These are phyloP conservation scores for Diaporthe sp. DNA, from an alignment of 2,329 filamentous ascomycete genomes.

Conservation along the genomic window DNA sequence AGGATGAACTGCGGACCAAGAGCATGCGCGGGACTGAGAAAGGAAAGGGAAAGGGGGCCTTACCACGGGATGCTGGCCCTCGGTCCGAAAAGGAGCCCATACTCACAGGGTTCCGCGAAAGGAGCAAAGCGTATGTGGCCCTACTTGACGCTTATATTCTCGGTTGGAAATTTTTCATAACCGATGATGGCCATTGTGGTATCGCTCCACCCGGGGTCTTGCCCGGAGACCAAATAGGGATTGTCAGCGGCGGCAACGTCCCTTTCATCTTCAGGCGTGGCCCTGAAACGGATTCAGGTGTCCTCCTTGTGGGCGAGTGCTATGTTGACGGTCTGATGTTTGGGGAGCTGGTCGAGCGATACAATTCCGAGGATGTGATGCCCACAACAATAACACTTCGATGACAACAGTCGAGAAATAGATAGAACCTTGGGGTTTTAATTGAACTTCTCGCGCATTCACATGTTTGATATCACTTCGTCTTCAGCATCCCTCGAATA, in stretches of 20 bases:
- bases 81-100: no score
- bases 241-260: neutral
- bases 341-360: neutral
- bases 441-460: no score
- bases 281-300: neutral
- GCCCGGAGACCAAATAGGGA: neutral
- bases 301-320: neutral
- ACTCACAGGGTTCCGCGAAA: neutral
- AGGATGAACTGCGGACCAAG: neutral
- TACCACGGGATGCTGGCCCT: no score
- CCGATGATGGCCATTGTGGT: neutral
- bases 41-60: neutral
- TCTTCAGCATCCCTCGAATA: no score
- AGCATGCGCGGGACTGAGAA: neutral
- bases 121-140: neutral
- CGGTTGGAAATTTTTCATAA: neutral
- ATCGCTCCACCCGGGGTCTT: neutral
- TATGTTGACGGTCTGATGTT: neutral
- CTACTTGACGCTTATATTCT: neutral
- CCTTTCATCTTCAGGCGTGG: neutral
- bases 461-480: no score
- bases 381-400: no score
- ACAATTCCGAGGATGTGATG: no score
- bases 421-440: no score
- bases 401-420: no score